phyloP scores from a whole-genome alignment of 768 basidiomycete species.

The Amanita pseudoporphyria region DNA sequence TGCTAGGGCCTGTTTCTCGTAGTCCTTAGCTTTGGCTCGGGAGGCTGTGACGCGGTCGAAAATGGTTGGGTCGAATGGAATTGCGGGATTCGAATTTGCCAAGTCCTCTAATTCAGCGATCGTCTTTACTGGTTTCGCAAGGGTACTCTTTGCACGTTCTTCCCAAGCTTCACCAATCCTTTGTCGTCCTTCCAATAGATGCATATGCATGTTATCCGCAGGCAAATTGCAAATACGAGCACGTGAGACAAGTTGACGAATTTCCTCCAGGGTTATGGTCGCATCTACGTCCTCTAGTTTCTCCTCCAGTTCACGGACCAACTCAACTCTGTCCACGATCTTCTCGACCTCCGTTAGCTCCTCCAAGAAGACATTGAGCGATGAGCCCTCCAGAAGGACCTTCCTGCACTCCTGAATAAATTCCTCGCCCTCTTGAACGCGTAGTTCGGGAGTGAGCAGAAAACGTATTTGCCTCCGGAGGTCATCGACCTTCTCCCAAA shows the following conservation, averaged over 20 bases:
- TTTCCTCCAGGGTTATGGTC: slow-evolving; percentile 62
- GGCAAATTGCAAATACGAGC: slow-evolving; percentile 61
- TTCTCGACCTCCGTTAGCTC: slow-evolving; percentile 71
- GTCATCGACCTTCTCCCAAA: slow-evolving; percentile 58
- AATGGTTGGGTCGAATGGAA: slow-evolving; percentile 63
- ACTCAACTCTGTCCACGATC: slow-evolving; percentile 71
- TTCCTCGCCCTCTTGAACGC: slow-evolving; percentile 37
- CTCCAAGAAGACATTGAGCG: slow-evolving; percentile 76
- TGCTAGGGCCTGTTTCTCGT: slow-evolving; percentile 66
- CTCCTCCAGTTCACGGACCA: slow-evolving; percentile 67
- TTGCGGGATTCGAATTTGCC: slow-evolving; percentile 48
- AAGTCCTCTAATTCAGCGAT: slow-evolving; percentile 72
- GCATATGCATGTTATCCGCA: slow-evolving; percentile 54
- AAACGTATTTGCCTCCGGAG: slow-evolving; percentile 44
- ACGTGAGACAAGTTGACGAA: slow-evolving; percentile 61
- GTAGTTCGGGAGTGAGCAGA: slow-evolving; percentile 36
- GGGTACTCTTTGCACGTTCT: slow-evolving; percentile 49
- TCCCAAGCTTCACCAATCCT: slow-evolving; percentile 73
- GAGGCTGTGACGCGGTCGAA: slow-evolving; percentile 56
- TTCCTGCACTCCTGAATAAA: slow-evolving; percentile 65
- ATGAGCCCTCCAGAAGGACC: slow-evolving; percentile 58
- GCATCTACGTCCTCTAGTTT: slow-evolving; percentile 54
- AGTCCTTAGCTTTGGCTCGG: slow-evolving; percentile 64
- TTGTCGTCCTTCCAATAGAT: slow-evolving; percentile 53
- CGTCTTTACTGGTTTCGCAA: slow-evolving; percentile 63